Base-by-base conservation (phyloP, 2,329 filamentous ascomycete species). In the Pseudovirgaria hyperparasitica region DNA sequence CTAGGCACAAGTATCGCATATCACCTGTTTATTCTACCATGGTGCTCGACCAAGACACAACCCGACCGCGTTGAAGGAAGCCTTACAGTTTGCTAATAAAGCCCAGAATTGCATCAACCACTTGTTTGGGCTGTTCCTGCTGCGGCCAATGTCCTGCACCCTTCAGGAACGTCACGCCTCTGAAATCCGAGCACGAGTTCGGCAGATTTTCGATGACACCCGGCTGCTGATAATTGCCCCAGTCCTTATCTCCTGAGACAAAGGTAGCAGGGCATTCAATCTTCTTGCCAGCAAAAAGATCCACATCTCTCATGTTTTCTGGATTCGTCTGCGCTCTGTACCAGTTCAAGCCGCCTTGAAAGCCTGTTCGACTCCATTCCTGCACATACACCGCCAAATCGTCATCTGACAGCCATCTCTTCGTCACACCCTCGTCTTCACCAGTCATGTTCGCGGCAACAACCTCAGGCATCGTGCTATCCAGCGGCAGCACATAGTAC, bases 131-230 rank as follows among this genome's bases (percentile, higher is more conserved):
- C 43, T 70, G 60, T 45, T 80, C 74, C 48, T 79, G 72, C 42
- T 76, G 73, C 19, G 76, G 65, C 76, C 76, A 81, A 54, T 81
- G 76, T 0, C 76, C 76, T 4, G 72, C 73, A 1, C 63, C 62
- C 10, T 73, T 62, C 9, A 80, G 54, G 11, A 73, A 51, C 26
- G 44, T 62, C 18, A 57, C 48, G 1, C 68, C 67, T 26, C 57
- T 56, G 41, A 71, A 76, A 31, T 65, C 60, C 15, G 48, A 54
- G 35, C 70, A 76, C 0, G 57, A 57, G 6, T 58, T 50, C 5
- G 55, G 55, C 48, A 72, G 67, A 16, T 59, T 61, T 42, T 79
- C 70, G 4, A 81, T 43, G 1, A 65, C 72, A 1, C 72, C 72
- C 0, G 74, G 74, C 37, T 75, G 65, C 44, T 81, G 76, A 42